phyloP scores from a whole-genome alignment of 306 rosid genomes.

The Fragaria ananassa region DNA sequence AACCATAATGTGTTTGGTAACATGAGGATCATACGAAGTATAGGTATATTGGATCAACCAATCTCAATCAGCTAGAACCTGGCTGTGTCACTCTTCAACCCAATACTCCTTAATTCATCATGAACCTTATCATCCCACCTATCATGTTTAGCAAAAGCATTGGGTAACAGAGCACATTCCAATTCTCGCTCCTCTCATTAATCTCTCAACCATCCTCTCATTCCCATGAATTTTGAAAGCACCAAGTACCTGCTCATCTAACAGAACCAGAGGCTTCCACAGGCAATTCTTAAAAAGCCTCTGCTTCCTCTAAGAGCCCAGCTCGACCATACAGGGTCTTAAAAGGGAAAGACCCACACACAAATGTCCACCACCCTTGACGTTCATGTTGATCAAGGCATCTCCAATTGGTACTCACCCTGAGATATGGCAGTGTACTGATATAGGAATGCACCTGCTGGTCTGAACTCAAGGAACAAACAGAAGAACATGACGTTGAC shows the following conservation, averaged over 20 bases:
- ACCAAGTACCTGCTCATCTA: slow-evolving; percentile 64
- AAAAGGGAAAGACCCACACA: background rate
- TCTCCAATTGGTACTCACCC: no score
- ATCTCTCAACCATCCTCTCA: slow-evolving; percentile 40
- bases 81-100: slow-evolving; percentile 43
- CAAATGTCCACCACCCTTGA: background rate
- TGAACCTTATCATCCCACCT: slow-evolving; percentile 64
- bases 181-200: slow-evolving; percentile 13
- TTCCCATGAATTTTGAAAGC: slow-evolving; percentile 66
- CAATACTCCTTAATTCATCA: slow-evolving; percentile 41
- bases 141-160: slow-evolving; percentile 51
- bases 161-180: slow-evolving; percentile 59
- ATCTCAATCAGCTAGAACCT: slow-evolving; percentile 65
- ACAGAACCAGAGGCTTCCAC: slow-evolving; percentile 36
- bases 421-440: no score
- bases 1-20: background rate
- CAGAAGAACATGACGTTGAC: no score
- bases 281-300: slow-evolving; percentile 42
- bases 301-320: slow-evolving; percentile 53
- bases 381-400: no score
- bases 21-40: background rate
- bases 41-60: background rate
- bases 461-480: no score
- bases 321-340: slow-evolving; percentile 32
- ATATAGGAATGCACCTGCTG: no score